Conservation (phyloP, 176 grass and related monocot genomes). For the Leersia perrieri region DNA sequence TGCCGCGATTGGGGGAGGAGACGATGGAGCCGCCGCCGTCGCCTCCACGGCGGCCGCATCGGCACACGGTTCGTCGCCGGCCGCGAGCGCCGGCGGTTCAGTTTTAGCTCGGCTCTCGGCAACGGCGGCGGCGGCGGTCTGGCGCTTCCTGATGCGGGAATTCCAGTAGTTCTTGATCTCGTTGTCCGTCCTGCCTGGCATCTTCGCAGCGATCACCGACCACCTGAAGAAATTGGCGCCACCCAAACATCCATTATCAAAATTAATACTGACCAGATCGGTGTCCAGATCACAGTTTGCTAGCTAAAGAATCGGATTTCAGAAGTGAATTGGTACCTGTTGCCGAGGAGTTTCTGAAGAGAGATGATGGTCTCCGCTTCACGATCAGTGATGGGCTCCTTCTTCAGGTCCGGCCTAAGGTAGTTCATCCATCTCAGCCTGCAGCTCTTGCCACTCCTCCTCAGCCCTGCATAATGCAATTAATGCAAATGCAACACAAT, state of each 20-base stretch:
- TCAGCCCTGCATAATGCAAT: conserved; percentile 22
- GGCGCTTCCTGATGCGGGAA: conserved; percentile 58
- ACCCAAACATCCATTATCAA: not conserved
- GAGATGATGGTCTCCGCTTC: conserved; percentile 55
- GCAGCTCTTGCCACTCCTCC: conserved; percentile 76
- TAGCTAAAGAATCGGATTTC: not conserved
- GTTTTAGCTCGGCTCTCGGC: too few species aligned
- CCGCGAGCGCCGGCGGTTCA: too few species aligned
- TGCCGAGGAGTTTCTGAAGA: conserved; percentile 42
- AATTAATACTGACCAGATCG: not conserved
- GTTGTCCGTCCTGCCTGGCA: conserved; percentile 70
- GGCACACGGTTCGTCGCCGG: not conserved
- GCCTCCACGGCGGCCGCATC: not conserved
- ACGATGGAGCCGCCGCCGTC: not conserved
- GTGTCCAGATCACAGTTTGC: not conserved
- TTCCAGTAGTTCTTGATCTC: conserved; percentile 81
- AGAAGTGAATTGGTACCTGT: conserved; percentile 18
- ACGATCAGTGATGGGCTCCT: conserved; percentile 57
- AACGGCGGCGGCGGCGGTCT: not conserved
- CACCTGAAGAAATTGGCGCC: conserved; percentile 23
- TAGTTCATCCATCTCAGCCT: conserved; percentile 84
- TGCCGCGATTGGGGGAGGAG: not conserved
- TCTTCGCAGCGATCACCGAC: conserved; percentile 50
- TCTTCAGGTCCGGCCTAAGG: conserved; percentile 64
- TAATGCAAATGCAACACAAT: not conserved